Evolutionary conservation across 2,329 filamentous ascomycete genomes (phyloP).

Genomic region (Hypoxylon sp.): DNA sequence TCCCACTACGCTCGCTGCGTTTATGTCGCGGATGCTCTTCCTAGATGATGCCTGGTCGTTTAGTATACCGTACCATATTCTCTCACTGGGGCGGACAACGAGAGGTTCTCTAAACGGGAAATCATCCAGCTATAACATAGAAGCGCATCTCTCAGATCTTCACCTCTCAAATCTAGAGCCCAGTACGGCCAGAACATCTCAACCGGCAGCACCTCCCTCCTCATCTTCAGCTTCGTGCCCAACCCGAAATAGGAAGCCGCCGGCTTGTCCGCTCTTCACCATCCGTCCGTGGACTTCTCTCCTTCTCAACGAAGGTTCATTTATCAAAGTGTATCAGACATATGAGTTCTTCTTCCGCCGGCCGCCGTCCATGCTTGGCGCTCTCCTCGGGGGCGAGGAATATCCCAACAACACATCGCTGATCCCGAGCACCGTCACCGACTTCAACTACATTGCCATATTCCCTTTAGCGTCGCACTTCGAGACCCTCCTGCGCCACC

Average conservation of each 20-base stretch:
- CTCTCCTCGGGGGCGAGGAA: constrained; percentile 59
- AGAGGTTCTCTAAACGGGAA: constrained; percentile 20
- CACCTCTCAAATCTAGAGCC: constrained; percentile 13
- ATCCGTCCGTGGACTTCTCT: constrained; percentile 74
- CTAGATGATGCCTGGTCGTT: constrained; percentile 73
- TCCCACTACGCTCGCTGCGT: constrained; percentile 69
- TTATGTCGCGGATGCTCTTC: constrained; percentile 69
- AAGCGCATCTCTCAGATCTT: constrained; percentile 11
- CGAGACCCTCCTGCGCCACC: constrained; percentile 58
- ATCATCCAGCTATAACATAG: constrained; percentile 1
- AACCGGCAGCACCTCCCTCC: constrained; percentile 2
- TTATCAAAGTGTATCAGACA: constrained; percentile 74
- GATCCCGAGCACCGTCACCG: constrained; percentile 58
- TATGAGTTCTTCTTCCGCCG: constrained; percentile 77
- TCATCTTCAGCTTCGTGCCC: constrained; percentile 6
- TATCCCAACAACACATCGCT: constrained; percentile 53
- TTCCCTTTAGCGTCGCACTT: constrained; percentile 76
- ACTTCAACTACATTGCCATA: constrained; percentile 71
- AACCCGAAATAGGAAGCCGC: constrained; percentile 24
- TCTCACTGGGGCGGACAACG: constrained; percentile 59
- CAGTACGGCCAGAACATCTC: constrained; percentile 7
- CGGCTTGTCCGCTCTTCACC: constrained; percentile 62
- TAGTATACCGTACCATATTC: constrained; percentile 70
- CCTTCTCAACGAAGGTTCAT: constrained; percentile 80
- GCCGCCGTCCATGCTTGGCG: constrained; percentile 70